These are phyloP conservation scores for Fennellomyces sp. DNA, from an alignment of 371 early-diverging fungal species.

Conservation along the genomic window DNA sequence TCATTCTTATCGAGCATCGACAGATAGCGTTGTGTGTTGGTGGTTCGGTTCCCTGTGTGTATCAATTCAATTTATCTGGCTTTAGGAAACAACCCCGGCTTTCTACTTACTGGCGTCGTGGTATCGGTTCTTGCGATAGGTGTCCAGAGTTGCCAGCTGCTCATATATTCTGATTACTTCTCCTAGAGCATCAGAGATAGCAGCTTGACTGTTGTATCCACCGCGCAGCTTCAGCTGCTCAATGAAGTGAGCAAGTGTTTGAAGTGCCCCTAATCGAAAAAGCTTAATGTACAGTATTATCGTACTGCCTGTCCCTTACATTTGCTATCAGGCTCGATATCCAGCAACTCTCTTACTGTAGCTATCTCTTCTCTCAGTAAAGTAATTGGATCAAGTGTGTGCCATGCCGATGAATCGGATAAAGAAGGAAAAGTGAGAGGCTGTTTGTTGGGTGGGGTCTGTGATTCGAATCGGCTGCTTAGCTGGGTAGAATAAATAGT, in stretches of 20 bases:
- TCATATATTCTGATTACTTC: constrained; percentile 59
- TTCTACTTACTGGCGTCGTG: constrained; percentile 58
- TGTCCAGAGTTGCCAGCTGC: constrained; percentile 59
- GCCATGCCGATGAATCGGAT: constrained; percentile 24
- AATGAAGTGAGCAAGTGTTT: constrained; percentile 50
- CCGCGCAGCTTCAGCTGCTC: constrained; percentile 32
- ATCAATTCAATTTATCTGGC: no score
- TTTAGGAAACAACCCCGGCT: no score
- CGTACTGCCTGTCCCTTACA: constrained; percentile 56
- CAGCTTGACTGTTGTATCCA: constrained; percentile 17
- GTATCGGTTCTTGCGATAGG: constrained; percentile 64
- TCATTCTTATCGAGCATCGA: no score
- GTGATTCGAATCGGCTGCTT: not conserved
- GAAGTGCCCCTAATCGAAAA: constrained; percentile 49
- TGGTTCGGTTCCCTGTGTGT: no score
- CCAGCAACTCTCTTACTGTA: constrained; percentile 76
- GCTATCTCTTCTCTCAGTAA: constrained; percentile 65
- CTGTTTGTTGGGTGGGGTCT: not conserved
- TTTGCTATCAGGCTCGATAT: constrained; percentile 88
- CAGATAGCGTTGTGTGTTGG: no score
- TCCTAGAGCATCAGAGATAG: constrained; percentile 29
- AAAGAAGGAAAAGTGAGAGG: not conserved
- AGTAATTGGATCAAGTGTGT: constrained; percentile 39
- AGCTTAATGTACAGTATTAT: not conserved
- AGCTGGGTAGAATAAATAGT: not conserved